These are phyloP conservation scores for Phtheirospermum japonicum DNA, from an alignment of 257 asterid genomes.

Conservation along the genomic window DNA sequence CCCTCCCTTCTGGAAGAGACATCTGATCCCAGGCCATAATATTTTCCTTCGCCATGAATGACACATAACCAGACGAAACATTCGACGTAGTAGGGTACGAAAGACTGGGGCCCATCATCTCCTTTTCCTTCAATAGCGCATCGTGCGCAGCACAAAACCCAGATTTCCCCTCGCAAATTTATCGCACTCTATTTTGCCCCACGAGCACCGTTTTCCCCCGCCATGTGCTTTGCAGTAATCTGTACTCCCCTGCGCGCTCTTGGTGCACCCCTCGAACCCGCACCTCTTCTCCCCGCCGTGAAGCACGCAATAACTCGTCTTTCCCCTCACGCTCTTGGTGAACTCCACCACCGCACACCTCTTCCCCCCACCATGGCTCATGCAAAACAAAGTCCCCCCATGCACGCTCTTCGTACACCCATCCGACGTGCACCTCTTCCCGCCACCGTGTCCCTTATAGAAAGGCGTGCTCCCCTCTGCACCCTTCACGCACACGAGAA, in stretches of 20 bases:
- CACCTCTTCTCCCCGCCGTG: neutral
- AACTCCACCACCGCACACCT: neutral
- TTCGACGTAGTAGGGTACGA: conserved; percentile 19
- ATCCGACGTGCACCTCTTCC: neutral
- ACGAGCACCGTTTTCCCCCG: conserved; percentile 70
- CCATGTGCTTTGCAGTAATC: neutral
- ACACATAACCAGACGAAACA: conserved; percentile 28
- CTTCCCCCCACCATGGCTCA: conserved; percentile 47
- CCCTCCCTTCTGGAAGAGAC: conserved; percentile 72
- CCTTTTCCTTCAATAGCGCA: conserved; percentile 39
- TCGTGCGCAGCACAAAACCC: conserved; percentile 68
- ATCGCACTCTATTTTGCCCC: conserved; percentile 77
- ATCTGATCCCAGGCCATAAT: conserved; percentile 27
- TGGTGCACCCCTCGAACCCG: neutral
- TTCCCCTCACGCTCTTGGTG: neutral
- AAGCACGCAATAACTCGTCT: neutral
- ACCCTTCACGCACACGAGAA: neutral
- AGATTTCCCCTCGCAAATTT: conserved; percentile 67
- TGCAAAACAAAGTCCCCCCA: neutral
- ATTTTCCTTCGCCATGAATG: conserved; percentile 15
- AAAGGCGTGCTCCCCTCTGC: neutral
- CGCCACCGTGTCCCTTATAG: neutral
- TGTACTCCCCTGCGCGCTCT: neutral
- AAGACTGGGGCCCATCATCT: neutral
- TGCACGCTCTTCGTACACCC: neutral